Conservation (phyloP, 73 alveolate species). For the Stentor roeselii region DNA sequence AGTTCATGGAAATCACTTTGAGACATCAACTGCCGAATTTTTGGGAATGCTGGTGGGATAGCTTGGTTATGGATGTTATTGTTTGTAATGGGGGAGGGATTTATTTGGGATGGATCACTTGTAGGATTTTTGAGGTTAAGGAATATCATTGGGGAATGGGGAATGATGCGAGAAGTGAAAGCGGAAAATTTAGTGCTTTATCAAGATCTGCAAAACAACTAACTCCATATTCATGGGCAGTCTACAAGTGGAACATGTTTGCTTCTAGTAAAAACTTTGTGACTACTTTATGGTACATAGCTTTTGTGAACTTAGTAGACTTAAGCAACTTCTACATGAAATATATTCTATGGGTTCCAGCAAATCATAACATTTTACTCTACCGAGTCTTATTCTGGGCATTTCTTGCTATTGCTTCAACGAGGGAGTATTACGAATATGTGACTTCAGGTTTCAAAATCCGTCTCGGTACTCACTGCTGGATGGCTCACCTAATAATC, state of each 20-base stretch:
- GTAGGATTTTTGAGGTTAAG: constrained; percentile 60
- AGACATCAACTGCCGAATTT: constrained; percentile 86
- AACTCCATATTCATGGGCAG: constrained; percentile 32
- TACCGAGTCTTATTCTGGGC: constrained; percentile 58
- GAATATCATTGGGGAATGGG: constrained; percentile 71
- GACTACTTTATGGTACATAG: neutral
- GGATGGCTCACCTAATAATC: constrained; percentile 7
- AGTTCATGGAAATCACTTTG: constrained; percentile 76
- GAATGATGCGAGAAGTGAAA: constrained; percentile 28
- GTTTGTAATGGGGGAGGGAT: constrained; percentile 85
- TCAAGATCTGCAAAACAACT: constrained; percentile 23
- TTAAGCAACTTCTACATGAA: constrained; percentile 60
- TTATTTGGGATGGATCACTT: constrained; percentile 59
- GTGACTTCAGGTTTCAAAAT: constrained; percentile 34
- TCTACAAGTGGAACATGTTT: constrained; percentile 56
- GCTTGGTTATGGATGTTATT: constrained; percentile 71
- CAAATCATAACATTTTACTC: constrained; percentile 42
- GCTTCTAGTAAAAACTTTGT: constrained; percentile 29
- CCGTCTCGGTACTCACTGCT: constrained; percentile 41
- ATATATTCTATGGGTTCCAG: constrained; percentile 51
- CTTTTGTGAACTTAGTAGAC: constrained; percentile 43
- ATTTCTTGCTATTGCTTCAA: constrained; percentile 46
- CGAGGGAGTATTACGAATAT: constrained; percentile 48
- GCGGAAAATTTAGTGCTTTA: constrained; percentile 13
- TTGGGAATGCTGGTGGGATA: constrained; percentile 97